Conservation (phyloP, 352 stramenopile species). For the Aphanomyces cochlioides region DNA sequence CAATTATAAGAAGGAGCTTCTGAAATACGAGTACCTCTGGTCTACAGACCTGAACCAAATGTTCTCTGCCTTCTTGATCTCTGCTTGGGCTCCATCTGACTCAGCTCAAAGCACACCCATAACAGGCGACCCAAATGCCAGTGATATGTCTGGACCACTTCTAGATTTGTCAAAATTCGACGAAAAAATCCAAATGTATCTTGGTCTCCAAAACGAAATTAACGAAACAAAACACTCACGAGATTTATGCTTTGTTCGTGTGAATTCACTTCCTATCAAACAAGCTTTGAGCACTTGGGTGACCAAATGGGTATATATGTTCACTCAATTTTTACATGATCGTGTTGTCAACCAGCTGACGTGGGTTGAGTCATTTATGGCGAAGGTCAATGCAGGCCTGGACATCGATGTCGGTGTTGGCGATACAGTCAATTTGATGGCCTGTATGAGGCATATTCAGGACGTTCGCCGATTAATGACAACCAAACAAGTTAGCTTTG, state of each 20-base stretch:
- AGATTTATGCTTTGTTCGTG: constrained; percentile 95
- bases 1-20: constrained; percentile 93
- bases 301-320: constrained; percentile 95
- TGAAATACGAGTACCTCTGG: constrained; percentile 95
- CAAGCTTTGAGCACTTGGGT: constrained; percentile 93
- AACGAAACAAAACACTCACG: constrained; percentile 82
- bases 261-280: constrained; percentile 97
- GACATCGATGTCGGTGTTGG: constrained; percentile 87
- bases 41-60: constrained; percentile 88
- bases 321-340: constrained; percentile 91
- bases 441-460: constrained; percentile 93
- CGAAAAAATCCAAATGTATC: constrained; percentile 93
- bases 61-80: constrained; percentile 89
- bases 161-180: constrained; percentile 95
- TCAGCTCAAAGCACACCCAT: too few species aligned
- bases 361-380: constrained; percentile 92
- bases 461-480: constrained; percentile 93
- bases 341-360: constrained; percentile 88
- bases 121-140: constrained; percentile 53
- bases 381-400: constrained; percentile 85
- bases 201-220: constrained; percentile 90
- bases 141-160: constrained; percentile 78
- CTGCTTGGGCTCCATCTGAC: too few species aligned
- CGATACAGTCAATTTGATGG: constrained; percentile 93
- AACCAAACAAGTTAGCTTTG: constrained; percentile 91